Percentiles rank a stretch among this genome's conserved stretches.
Evolutionary conservation across 768 basidiomycete genomes (phyloP).

Genomic region (Kwoniella dejecticola): DNA sequence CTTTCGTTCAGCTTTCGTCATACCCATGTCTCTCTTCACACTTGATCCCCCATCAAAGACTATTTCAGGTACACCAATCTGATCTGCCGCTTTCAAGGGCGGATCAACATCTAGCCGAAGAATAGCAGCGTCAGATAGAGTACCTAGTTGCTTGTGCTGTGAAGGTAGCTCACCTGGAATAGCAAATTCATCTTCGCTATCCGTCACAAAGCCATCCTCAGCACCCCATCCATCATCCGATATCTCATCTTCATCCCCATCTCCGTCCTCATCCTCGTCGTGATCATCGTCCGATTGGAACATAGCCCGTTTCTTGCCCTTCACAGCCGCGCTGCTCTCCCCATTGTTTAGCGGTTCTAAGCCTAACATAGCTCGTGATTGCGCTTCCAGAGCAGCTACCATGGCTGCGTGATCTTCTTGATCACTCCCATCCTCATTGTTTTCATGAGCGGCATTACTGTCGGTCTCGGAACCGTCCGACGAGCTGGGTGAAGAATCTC

Average conservation of each 20-base stretch:
- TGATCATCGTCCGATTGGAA: neutral
- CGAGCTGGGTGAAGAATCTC: neutral
- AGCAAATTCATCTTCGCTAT: slow-evolving; percentile 34
- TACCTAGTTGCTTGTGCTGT: too few species aligned
- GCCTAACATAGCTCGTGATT: slow-evolving; percentile 52
- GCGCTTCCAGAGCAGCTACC: slow-evolving; percentile 53
- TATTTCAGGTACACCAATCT: slow-evolving; percentile 49
- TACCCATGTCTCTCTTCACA: neutral
- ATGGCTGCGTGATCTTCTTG: slow-evolving; percentile 36
- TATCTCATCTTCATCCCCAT: slow-evolving; percentile 22
- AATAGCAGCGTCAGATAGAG: too few species aligned
- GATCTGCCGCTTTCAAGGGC: neutral
- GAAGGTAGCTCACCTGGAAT: neutral
- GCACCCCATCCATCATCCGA: slow-evolving; percentile 48
- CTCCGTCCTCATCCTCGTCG: slow-evolving; percentile 31
- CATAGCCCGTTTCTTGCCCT: slow-evolving; percentile 19
- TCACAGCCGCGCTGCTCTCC: slow-evolving; percentile 25
- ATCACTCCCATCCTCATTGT: slow-evolving; percentile 28
- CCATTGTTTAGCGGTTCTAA: slow-evolving; percentile 12
- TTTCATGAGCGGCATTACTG: neutral
- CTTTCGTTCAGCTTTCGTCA: slow-evolving; percentile 51
- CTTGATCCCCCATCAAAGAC: slow-evolving; percentile 42
- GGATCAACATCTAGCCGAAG: neutral
- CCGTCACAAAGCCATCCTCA: slow-evolving; percentile 36
- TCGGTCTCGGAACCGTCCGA: neutral